Base-by-base conservation (phyloP, 169 alveolate species). In the Plasmodium yoelii region DNA sequence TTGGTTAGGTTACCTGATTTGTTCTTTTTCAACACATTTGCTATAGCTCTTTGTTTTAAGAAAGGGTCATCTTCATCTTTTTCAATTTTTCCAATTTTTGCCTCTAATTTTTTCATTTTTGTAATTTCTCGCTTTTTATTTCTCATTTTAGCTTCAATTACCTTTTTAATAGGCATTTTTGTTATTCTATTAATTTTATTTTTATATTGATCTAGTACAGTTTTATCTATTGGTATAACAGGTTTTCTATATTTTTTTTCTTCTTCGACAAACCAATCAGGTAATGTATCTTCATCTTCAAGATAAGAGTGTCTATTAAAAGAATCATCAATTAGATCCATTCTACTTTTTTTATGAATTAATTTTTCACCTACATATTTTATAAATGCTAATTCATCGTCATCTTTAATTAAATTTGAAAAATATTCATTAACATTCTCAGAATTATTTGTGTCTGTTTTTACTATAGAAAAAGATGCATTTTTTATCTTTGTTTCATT, bases 251-350 rank as follows among this genome's bases (percentile, higher is more conserved):
- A 98, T 84, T 90, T 94, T 87, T 96, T 93, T 94, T 99, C 99
- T 67, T 99, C 99, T 61, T 98, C 99, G 13, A 88, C 88, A 90
- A 99, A 99, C 99, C 99, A 98, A 19, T 94, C 88, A 51, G 99
- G 99, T 12, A 98, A 93, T 28, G 88, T 95, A 95, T 95, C 92
- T 91, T 86, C 92, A 82, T 92, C 96, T 87, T 95, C 97, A 59
- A 94, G 88, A 90, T 94, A 97, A n/a, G 99, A 97, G 68, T 97
- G 94, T 77, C 99, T 93, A 90, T 98, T 98, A 94, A 96, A 98
- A 19, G 99, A 96, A 9, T 98, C 96, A 90, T 98, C 99, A 60
- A 98, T 93, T 53, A 98, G 92, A 51, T 97, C 98, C 96, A 96
- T 92, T 51, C 99, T 88, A 18, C 97, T 94, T 73, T 96, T 94